These are phyloP conservation scores for Nitzschia putrida DNA, from an alignment of 108 stramenopile genomes.

Conservation along the genomic window DNA sequence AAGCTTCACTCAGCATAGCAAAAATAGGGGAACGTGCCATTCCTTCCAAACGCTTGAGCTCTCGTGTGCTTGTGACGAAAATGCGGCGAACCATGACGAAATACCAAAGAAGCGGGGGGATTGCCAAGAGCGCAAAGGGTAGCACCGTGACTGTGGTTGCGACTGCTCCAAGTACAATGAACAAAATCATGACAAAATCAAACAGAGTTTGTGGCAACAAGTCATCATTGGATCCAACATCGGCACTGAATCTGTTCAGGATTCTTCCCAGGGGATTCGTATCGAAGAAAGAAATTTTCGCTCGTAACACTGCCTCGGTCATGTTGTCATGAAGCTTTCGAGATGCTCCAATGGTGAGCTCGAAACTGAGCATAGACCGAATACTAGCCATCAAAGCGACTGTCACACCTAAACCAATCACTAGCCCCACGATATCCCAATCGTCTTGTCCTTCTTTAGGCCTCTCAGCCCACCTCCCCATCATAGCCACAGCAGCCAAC, in stretches of 20 bases:
- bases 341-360: slow-evolving; percentile 57
- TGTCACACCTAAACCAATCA: slow-evolving; percentile 47
- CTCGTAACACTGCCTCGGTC: slow-evolving; percentile 68
- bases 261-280: slow-evolving; percentile 85
- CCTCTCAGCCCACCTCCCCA: slow-evolving; percentile 62
- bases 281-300: slow-evolving; percentile 84
- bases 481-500: slow-evolving; percentile 48
- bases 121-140: slow-evolving; percentile 56
- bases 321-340: slow-evolving; percentile 71
- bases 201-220: slow-evolving; percentile 55
- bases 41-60: slow-evolving; percentile 79
- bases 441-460: slow-evolving; percentile 42
- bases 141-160: slow-evolving; percentile 56
- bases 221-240: slow-evolving; percentile 79
- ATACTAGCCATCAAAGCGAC: slow-evolving; percentile 44
- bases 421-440: slow-evolving; percentile 36
- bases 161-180: slow-evolving; percentile 59
- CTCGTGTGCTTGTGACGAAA: slow-evolving; percentile 68
- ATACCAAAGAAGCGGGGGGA: slow-evolving; percentile 71
- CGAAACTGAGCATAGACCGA: slow-evolving; percentile 52
- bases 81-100: slow-evolving; percentile 55
- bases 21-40: slow-evolving; percentile 76
- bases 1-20: slow-evolving; percentile 76
- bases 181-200: slow-evolving; percentile 59
- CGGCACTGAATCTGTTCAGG: slow-evolving; percentile 68